phyloP scores from a whole-genome alignment of 108 stramenopile genomes.

The Nitzschia palea region DNA sequence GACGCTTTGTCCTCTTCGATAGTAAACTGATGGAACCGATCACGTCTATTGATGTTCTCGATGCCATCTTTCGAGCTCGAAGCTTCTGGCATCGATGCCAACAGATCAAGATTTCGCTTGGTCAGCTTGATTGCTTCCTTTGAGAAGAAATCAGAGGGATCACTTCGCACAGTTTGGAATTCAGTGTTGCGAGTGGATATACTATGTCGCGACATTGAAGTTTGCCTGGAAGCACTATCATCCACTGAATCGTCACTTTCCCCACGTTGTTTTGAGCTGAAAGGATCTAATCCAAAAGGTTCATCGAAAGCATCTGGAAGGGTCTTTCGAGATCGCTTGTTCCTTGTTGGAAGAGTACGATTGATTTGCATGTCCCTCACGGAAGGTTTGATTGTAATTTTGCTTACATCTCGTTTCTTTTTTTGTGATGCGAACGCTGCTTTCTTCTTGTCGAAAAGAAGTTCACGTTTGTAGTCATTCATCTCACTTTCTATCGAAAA shows the following conservation, averaged over 20 bases:
- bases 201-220: slow-evolving; percentile 1
- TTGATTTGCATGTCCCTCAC: not conserved
- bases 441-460: slow-evolving; percentile 18
- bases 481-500: slow-evolving; percentile 32
- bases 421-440: not conserved
- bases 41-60: slow-evolving; percentile 20
- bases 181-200: not conserved
- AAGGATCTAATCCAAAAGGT: slow-evolving; percentile 15
- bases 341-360: not conserved
- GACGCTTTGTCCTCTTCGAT: slow-evolving; percentile 44
- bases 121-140: slow-evolving; percentile 22
- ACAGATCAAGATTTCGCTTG: slow-evolving; percentile 16
- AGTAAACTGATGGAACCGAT: slow-evolving; percentile 39
- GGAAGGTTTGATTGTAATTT: slow-evolving; percentile 22
- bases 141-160: slow-evolving; percentile 39
- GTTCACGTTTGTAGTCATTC: slow-evolving; percentile 20
- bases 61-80: slow-evolving; percentile 6
- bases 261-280: not conserved
- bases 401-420: slow-evolving; percentile 10
- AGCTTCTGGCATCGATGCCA: slow-evolving; percentile 14
- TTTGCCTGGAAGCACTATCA: slow-evolving; percentile 15
- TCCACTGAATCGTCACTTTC: slow-evolving; percentile 12
- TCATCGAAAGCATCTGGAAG: not conserved
- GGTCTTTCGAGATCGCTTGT: slow-evolving; percentile 1
- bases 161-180: slow-evolving; percentile 22